Conservation (phyloP, 192 early-diverging fungal species). For the Dissophora globulifera region DNA sequence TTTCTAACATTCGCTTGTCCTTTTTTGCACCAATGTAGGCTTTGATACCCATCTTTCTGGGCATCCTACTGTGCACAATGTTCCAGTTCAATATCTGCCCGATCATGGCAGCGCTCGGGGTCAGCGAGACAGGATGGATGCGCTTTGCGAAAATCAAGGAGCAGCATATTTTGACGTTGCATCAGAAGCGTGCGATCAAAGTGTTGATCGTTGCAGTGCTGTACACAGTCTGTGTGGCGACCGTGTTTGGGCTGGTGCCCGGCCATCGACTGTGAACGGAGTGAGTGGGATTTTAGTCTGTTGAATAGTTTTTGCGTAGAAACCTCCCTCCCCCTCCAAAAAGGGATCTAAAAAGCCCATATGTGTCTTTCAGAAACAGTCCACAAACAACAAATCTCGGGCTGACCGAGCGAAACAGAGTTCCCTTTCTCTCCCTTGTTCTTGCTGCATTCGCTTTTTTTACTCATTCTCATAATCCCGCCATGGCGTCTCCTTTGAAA, state of each 20-base stretch:
- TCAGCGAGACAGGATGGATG: constrained; percentile 43
- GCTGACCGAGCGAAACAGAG: too few relatives aligned
- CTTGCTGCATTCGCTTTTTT: not conserved
- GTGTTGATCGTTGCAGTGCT: constrained; percentile 19
- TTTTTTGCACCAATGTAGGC: constrained; percentile 10
- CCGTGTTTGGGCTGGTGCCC: constrained; percentile 35
- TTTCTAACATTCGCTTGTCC: not conserved
- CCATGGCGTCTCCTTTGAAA: constrained; percentile 44
- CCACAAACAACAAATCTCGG: too few relatives aligned
- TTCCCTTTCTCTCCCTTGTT: not conserved
- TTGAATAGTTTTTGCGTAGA: too few relatives aligned
- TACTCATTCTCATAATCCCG: not conserved
- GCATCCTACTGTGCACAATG: constrained; percentile 28
- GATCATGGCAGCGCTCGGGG: constrained; percentile 20
- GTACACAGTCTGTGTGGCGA: constrained; percentile 22
- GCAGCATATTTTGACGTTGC: constrained; percentile 30
- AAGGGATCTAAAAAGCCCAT: too few relatives aligned
- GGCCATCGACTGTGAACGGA: constrained; percentile 29
- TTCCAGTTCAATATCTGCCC: constrained; percentile 50
- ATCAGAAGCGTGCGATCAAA: constrained; percentile 18
- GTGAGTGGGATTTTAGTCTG: too few relatives aligned
- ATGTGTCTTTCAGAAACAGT: too few relatives aligned
- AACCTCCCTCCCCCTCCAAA: too few relatives aligned
- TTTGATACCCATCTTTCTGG: constrained; percentile 33
- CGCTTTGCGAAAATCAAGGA: constrained; percentile 44